Percentiles rank a stretch among this genome's conserved stretches.
Conservation (phyloP, 352 stramenopile species). For the Blastocystis sp. region DNA sequence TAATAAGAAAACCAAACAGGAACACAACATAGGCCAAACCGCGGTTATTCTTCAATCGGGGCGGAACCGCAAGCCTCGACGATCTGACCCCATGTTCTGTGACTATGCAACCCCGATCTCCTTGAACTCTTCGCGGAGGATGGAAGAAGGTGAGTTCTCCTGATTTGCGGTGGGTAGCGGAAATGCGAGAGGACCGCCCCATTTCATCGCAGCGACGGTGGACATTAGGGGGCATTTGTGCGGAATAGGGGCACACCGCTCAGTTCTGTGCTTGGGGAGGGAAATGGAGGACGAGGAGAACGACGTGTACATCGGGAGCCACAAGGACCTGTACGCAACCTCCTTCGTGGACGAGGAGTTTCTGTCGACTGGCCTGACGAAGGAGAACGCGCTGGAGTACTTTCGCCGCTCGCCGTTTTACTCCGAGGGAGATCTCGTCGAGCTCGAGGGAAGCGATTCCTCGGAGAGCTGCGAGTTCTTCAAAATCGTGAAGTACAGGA, state of each 20-base stretch:
- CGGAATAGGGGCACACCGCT: too few species aligned
- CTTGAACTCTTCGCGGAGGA: too few species aligned
- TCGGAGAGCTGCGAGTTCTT: conserved; percentile 11
- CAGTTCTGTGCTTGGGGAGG: too few species aligned
- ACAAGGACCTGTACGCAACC: background rate
- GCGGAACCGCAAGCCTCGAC: conserved; percentile 18
- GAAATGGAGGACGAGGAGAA: conserved; percentile 8
- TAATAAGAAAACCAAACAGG: conserved; percentile 30
- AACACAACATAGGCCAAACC: conserved; percentile 18
- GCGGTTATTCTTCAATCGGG: conserved; percentile 1
- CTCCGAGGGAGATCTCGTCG: conserved; percentile 3
- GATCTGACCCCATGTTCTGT: background rate
- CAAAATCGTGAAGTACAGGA: conserved; percentile 46
- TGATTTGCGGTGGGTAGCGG: too few species aligned
- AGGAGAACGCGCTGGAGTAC: conserved; percentile 37
- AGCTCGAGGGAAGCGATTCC: conserved; percentile 2
- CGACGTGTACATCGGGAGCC: conserved; percentile 8
- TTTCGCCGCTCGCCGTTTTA: conserved; percentile 43
- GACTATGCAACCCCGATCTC: too few species aligned
- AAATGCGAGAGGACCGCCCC: too few species aligned
- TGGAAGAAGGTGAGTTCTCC: too few species aligned
- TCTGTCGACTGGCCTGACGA: background rate
- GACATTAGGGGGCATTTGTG: too few species aligned
- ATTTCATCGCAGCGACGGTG: too few species aligned
- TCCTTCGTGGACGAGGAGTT: conserved; percentile 40